Evolutionary conservation across 2,329 filamentous ascomycete genomes (phyloP), one percentile per base, ranked within the genome.

Genomic region (Boeremia lycopersici): DNA sequence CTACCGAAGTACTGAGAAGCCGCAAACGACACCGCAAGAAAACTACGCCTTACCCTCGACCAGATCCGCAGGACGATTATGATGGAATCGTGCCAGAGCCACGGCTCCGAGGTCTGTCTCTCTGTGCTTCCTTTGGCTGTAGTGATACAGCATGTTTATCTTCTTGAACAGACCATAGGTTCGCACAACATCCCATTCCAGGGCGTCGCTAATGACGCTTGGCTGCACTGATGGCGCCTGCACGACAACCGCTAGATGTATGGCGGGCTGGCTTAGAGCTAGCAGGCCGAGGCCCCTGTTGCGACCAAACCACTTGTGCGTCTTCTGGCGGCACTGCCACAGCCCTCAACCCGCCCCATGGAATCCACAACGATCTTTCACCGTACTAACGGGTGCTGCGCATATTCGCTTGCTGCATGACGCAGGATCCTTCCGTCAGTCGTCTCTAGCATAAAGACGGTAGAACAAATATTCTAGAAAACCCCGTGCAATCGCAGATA

Each of bases 321-420:
- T 41, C 15, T 41, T 41, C 23, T 36, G 46, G 17, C 40, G 31
- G 57, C 59, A 61, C 63, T 59, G 65, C 62, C 63, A 62, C 60
- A 56, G 30, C 25, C n/a, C 12, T 38, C 50, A 33, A 42, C 48
- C 59, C 56, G 62, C 62, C 38, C 25, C 26, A 43, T 7, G 15
- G 34, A 39, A 26, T 48, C 29, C 9, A 39, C 48, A 41, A 40
- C 41, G 38, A 28, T 33, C 47, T 35, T 36, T 51, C 48, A 56
- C 53, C 53, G 53, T 51, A 50, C 39, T 44, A n/a, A 33, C 23
- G 42, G 53, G 42, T 51, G 57, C 53, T 62, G 59, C 59, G 60
- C 62, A 60, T 61, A 23, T 29, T 50, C 50, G 57, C 56, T 54
- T 57, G 41, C 46, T 64, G 55, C 56, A 60, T 63, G 63, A 59